Evolutionary conservation across 129 eudicot species (phyloP).

Genomic region (Gnaphalium uliginosum): DNA sequence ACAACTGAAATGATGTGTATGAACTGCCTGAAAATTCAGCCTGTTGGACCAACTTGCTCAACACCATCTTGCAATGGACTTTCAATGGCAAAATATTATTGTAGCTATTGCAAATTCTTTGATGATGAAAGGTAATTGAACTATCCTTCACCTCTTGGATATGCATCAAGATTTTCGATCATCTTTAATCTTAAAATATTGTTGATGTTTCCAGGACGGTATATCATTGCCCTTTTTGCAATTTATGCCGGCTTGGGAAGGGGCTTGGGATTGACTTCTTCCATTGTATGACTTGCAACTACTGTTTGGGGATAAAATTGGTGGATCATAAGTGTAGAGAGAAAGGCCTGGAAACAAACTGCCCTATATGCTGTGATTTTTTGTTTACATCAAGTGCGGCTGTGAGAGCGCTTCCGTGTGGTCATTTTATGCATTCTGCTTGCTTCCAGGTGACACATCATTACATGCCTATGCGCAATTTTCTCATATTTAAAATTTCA

Average conservation of each 20-base stretch:
- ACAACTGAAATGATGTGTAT: constrained; percentile 99
- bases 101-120: constrained; percentile 92
- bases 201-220: constrained; percentile 59
- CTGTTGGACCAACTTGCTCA: constrained; percentile 79
- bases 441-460: constrained; percentile 79
- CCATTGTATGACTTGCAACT: constrained; percentile 99
- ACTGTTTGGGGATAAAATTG: constrained; percentile 73
- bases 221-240: constrained; percentile 97
- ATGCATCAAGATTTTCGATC: not conserved
- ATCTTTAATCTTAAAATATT: constrained; percentile 1
- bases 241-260: constrained; percentile 88
- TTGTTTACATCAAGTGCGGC: constrained; percentile 89
- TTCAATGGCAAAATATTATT: constrained; percentile 87
- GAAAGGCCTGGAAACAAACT: constrained; percentile 93
- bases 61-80: constrained; percentile 94
- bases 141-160: constrained; percentile 15
- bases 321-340: constrained; percentile 97
- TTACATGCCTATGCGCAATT: not conserved
- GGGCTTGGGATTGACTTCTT: constrained; percentile 93
- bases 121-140: constrained; percentile 82
- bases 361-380: constrained; percentile 98
- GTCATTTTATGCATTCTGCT: constrained; percentile 99
- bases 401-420: constrained; percentile 94
- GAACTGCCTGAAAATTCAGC: constrained; percentile 82
- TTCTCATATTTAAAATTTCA: not conserved